phyloP scores from a whole-genome alignment of 2,329 filamentous ascomycete genomes.

The Scedosporium boydii region DNA sequence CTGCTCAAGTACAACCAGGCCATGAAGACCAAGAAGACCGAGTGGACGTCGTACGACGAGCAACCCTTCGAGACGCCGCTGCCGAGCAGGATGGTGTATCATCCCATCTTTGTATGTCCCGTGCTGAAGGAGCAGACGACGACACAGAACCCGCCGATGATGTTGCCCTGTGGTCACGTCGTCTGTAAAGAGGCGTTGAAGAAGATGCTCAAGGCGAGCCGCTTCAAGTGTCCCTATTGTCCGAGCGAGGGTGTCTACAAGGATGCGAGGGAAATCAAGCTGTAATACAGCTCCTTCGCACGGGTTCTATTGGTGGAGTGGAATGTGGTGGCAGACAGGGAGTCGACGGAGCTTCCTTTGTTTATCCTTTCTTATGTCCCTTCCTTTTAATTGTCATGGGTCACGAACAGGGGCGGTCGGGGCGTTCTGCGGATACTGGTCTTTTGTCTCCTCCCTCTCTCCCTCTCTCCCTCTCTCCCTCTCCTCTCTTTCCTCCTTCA shows the following conservation, averaged over 20 bases:
- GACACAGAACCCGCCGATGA: conserved; percentile 88
- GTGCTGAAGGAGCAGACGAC: conserved; percentile 96
- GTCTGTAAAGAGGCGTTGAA: conserved; percentile 77
- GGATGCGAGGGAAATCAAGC: conserved; percentile 65
- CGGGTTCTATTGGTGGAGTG: neutral
- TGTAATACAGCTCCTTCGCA: conserved; percentile 29
- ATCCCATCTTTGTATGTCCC: conserved; percentile 95
- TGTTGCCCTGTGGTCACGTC: conserved; percentile 92
- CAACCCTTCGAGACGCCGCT: conserved; percentile 67
- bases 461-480: neutral
- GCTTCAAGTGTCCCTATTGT: conserved; percentile 96
- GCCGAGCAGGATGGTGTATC: conserved; percentile 60
- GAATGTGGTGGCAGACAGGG: too few species aligned
- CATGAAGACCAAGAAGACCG: conserved; percentile 80
- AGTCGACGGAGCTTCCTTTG: neutral
- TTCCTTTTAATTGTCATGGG: neutral
- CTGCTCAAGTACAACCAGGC: conserved; percentile 81
- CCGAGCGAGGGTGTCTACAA: conserved; percentile 70
- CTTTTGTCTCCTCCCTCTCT: neutral
- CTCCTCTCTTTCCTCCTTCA: too few species aligned
- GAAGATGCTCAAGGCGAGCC: conserved; percentile 64
- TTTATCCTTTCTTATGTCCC: neutral
- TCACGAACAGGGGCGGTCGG: neutral
- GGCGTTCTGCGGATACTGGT: neutral
- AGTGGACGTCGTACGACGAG: conserved; percentile 90